These are phyloP conservation scores for Forsythia viridissima DNA, from an alignment of 257 asterid genomes.

Conservation along the genomic window DNA sequence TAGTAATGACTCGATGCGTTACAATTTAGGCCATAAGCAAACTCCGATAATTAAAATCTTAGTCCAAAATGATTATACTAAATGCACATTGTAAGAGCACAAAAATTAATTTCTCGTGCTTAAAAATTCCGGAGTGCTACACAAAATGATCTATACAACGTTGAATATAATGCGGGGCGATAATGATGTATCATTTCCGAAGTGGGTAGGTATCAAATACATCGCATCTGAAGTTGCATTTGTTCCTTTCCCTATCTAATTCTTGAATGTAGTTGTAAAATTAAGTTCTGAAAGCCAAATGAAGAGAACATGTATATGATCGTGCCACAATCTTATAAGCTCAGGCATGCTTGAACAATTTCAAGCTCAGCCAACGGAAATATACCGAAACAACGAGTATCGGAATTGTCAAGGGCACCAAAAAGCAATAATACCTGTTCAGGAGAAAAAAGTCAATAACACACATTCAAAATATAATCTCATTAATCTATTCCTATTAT, in stretches of 20 bases:
- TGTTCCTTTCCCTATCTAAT: background rate
- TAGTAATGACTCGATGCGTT: too few relatives aligned
- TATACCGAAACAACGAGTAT: conserved; percentile 64
- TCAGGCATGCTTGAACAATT: conserved; percentile 89
- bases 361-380: conserved; percentile 87
- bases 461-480: background rate
- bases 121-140: too few relatives aligned
- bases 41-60: too few relatives aligned
- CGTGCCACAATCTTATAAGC: background rate
- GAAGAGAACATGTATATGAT: background rate
- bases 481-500: background rate
- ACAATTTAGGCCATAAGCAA: too few relatives aligned
- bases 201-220: background rate
- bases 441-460: background rate
- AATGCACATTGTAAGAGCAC: too few relatives aligned
- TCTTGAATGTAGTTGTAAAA: background rate
- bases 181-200: background rate
- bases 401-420: conserved; percentile 74
- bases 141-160: too few relatives aligned
- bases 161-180: background rate
- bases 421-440: conserved; percentile 81
- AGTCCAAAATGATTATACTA: too few relatives aligned
- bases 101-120: too few relatives aligned
- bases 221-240: background rate
- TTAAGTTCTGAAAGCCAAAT: background rate